Conservation (phyloP, 208 protist species). For the Leishmania tropica region DNA sequence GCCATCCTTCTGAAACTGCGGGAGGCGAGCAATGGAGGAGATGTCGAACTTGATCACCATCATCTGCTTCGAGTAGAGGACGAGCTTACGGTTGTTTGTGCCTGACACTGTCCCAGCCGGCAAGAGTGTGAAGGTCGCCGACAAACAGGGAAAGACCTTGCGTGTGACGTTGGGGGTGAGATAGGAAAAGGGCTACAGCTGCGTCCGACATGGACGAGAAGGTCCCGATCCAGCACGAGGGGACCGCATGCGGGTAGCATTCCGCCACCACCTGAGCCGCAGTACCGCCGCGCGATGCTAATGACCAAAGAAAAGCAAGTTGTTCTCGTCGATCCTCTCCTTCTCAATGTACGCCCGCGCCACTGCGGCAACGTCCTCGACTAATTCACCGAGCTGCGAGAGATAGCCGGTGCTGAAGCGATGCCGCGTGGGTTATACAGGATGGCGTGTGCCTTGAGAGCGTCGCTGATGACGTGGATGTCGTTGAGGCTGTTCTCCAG, state of each 20-base stretch:
- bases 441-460: constrained; percentile 64
- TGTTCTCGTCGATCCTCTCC: constrained; percentile 36
- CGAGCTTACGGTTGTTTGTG: constrained; percentile 63
- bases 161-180: constrained; percentile 48
- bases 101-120: constrained; percentile 32
- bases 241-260: constrained; percentile 30
- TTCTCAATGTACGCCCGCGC: constrained; percentile 33
- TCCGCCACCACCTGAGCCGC: constrained; percentile 52
- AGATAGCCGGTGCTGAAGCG: constrained; percentile 69
- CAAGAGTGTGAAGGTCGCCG: constrained; percentile 65
- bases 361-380: constrained; percentile 62
- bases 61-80: constrained; percentile 66
- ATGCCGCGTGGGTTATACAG: constrained; percentile 82
- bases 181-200: constrained; percentile 62
- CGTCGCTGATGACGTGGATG: constrained; percentile 31
- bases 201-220: constrained; percentile 82
- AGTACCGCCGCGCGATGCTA: constrained; percentile 81
- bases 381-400: constrained; percentile 47
- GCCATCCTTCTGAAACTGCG: constrained; percentile 36
- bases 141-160: constrained; percentile 34
- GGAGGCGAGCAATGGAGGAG: constrained; percentile 51
- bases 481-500: constrained; percentile 56
- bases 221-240: constrained; percentile 72
- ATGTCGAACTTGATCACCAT: constrained; percentile 64
- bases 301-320: constrained; percentile 79